Evolutionary conservation across 352 stramenopile genomes (phyloP), one percentile per base, ranked within the genome.

Genomic region (Pythium periplocum): DNA sequence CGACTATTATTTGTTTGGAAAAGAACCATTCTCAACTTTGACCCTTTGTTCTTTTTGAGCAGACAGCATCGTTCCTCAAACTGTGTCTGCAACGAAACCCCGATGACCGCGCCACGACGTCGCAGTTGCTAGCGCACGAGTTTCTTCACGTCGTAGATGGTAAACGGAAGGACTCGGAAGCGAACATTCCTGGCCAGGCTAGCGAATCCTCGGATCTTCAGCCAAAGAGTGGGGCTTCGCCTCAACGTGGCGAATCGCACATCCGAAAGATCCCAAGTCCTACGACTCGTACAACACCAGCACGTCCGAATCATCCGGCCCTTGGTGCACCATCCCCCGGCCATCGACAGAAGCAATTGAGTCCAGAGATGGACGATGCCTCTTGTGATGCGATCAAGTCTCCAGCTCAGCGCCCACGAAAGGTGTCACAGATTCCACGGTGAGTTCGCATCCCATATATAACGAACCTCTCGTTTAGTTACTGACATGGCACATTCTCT

Each of bases 91-190:
- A 88, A 36, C 78, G 81, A 7, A 74, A 86, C 45, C 78, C 81
- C 26, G 61, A 61, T 12, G 65, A 96, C 17, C 77, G 96, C 42
- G 90, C 93, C 4, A 91, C 71, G 12, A 87, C 95, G 4, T 71
- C 55, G 17, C 78, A 97, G 51, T 71, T 99, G n/a, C 66, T 99
- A 0, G 57, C 74, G 2, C 89, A 98, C 58, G 75, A 79, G 4
- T 99, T 99, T 63, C 57, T 98, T 6, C 64, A 42, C 38, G 38
- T 42, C 38, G 38, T 42, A 42, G 38, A 42, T 12, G 38, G 38
- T 42, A 8, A 8, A 8, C 38, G 38, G 7, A 12, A 42, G 17
- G 17, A 26, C 17, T 42, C 38, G 12, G 12, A 42, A 11, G 43
- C 10, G 17, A n/a, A n/a, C 9, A 11, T 30, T 48, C 43, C 43